These are phyloP conservation scores for Lunasporangiospora selenospora DNA, from an alignment of 192 early-diverging fungal genomes.

Conservation along the genomic window DNA sequence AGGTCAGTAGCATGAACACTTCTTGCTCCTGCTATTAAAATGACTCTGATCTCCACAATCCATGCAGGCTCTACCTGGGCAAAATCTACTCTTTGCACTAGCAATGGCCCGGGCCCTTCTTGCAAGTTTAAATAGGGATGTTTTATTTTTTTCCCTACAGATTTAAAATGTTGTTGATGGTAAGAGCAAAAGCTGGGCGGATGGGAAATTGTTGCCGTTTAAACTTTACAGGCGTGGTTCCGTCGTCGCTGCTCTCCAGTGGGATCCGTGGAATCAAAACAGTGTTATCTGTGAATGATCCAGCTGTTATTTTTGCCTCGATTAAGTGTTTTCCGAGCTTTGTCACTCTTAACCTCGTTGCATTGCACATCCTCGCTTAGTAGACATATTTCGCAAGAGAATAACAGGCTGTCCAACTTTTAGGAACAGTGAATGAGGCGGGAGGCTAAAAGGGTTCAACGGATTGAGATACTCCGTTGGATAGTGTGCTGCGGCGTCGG, in stretches of 20 bases:
- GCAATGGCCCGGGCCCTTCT: not conserved
- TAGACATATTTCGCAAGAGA: constrained; percentile 10
- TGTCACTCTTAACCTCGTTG: constrained; percentile 12
- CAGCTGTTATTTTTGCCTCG: constrained; percentile 13
- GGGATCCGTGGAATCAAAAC: constrained; percentile 14
- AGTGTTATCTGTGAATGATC: not conserved
- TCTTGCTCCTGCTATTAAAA: no score
- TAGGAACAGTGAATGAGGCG: constrained; percentile 13
- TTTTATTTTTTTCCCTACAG: no score
- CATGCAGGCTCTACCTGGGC: no score
- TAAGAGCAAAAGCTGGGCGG: constrained; percentile 19
- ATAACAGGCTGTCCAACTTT: constrained; percentile 16
- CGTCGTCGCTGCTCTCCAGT: constrained; percentile 4
- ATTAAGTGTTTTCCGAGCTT: constrained; percentile 5
- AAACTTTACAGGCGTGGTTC: constrained; percentile 15
- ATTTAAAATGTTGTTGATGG: constrained; percentile 22
- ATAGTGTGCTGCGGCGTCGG: not conserved
- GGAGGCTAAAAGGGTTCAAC: not conserved
- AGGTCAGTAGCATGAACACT: no score
- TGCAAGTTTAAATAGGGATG: no score
- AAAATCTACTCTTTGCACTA: no score
- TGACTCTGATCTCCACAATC: no score
- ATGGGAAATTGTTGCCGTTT: constrained; percentile 22
- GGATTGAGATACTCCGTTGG: constrained; percentile 20
- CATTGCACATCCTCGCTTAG: constrained; percentile 14